Evolutionary conservation across 139 green algal genomes (phyloP), one percentile per base, ranked within the genome.

Genomic region (Haematococcus sp.): DNA sequence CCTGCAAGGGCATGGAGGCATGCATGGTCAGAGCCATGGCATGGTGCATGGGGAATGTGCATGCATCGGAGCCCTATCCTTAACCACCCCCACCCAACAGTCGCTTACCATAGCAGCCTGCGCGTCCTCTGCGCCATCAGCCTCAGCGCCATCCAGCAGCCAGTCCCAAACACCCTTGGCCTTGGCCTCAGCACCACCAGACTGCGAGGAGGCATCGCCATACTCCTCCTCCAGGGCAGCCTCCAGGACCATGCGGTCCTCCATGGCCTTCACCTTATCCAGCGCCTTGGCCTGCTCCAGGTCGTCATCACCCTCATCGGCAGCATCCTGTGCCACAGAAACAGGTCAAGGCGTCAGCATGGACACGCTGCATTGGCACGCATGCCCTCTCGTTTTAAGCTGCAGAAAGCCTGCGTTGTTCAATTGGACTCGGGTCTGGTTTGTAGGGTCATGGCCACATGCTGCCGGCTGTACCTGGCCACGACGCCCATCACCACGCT

Each of bases 231-330:
- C 68, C 32, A 83, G 54, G 46, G 68, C 76, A 30, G 80, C 72
- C 43, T 78, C 68, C 72, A 83, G 40, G 30, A 86, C 76, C 76
- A 82, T 82, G 55, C 70, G 55, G 40, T 86, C 80, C 72, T 82
- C 76, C 60, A 83, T 75, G 32, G 65, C 58, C 72, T 74, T 76
- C 16, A 86, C 32, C 34, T 55, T 44, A 46, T 74, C 49, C 17
- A 78, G 65, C 30, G 69, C 63, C 74, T 79, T 79, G 63, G 73
- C 79, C 30, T 76, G 55, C 28, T 60, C 70, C 30, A 81, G 32
- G 3, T 76, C 56, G 35, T 85, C 79, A 46, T 60, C 70, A 28
- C 40, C 70, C 70, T 76, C 55, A 30, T 54, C 54, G 51, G 67
- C 19, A 31, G 40, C 67, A 63, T 5, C 49, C 49, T 73, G 63